These are phyloP conservation scores for Nicotiana attenuata DNA, from an alignment of 257 asterid genomes.

Conservation along the genomic window DNA sequence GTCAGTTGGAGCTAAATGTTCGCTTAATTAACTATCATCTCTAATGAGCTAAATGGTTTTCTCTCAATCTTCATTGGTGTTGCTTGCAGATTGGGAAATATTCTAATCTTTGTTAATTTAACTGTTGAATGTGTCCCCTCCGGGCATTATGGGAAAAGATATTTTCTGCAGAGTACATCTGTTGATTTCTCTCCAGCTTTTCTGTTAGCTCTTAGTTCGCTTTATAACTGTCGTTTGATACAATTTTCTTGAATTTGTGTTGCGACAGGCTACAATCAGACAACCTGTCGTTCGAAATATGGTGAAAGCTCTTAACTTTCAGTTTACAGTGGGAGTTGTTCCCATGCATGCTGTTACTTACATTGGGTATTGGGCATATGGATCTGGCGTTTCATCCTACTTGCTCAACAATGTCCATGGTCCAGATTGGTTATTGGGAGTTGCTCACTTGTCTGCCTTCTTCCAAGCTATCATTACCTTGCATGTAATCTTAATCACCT, in stretches of 20 bases:
- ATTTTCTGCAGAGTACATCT: neutral
- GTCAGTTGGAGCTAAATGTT: neutral
- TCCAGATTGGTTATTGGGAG: conserved; percentile 68
- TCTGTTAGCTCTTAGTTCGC: neutral
- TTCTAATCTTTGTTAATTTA: neutral
- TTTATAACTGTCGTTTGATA: neutral
- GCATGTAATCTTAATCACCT: conserved; percentile 33
- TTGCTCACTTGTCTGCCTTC: conserved; percentile 75
- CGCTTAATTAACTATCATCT: neutral
- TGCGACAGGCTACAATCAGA: conserved; percentile 78
- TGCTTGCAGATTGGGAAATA: neutral
- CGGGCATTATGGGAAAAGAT: neutral
- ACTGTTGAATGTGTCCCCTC: neutral
- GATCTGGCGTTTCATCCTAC: conserved; percentile 60
- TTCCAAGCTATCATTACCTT: conserved; percentile 77
- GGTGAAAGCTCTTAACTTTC: conserved; percentile 89
- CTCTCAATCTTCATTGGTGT: neutral
- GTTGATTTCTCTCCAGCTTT: neutral
- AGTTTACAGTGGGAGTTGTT: conserved; percentile 75
- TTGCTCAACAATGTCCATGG: conserved; percentile 79
- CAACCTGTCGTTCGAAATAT: conserved; percentile 81
- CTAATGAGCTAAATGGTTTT: neutral
- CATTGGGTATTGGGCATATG: conserved; percentile 96
- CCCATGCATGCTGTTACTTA: conserved; percentile 87
- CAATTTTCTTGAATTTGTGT: neutral